A percentile compares a stretch with the other conserved stretches of the same genome.
Evolutionary conservation across 2,329 filamentous ascomycete genomes (phyloP).

Genomic region (Thielaviopsis ethacetica): DNA sequence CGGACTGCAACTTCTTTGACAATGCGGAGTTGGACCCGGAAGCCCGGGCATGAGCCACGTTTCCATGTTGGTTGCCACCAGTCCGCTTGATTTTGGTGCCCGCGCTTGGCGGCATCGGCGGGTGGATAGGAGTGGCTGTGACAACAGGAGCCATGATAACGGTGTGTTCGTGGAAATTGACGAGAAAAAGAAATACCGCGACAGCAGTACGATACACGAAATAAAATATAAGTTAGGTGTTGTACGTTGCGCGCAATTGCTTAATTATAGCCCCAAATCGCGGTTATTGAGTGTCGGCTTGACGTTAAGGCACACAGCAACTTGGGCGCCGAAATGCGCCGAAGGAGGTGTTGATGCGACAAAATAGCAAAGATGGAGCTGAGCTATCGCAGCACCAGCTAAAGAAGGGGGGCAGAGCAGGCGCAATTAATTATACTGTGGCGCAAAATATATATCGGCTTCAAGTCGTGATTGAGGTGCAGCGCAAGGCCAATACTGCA

Average conservation of each 20-base stretch:
- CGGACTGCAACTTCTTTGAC: conserved; percentile 32
- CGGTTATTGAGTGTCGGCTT: neutral
- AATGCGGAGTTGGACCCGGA: conserved; percentile 42
- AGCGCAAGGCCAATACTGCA: neutral
- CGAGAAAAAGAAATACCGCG: neutral
- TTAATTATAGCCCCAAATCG: neutral
- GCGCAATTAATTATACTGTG: neutral
- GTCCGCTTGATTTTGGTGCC: conserved; percentile 47
- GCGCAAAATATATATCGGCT: neutral
- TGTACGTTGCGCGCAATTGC: neutral
- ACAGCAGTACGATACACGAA: neutral
- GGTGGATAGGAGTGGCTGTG: conserved; percentile 29
- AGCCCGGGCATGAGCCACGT: conserved; percentile 41
- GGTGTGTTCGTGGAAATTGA: neutral
- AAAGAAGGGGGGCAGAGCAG: neutral
- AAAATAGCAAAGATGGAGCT: neutral
- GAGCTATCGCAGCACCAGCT: neutral
- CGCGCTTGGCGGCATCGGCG: conserved; percentile 15
- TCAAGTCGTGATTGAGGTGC: neutral
- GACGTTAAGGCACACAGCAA: conserved; percentile 1
- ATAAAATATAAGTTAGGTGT: neutral
- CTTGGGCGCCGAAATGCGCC: conserved; percentile 9
- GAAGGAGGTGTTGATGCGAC: conserved; percentile 8
- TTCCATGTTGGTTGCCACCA: conserved; percentile 51
- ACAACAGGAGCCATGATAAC: conserved; percentile 38